Conservation (phyloP, 305 asterid genomes). For the Stenogyne calaminthoides region DNA sequence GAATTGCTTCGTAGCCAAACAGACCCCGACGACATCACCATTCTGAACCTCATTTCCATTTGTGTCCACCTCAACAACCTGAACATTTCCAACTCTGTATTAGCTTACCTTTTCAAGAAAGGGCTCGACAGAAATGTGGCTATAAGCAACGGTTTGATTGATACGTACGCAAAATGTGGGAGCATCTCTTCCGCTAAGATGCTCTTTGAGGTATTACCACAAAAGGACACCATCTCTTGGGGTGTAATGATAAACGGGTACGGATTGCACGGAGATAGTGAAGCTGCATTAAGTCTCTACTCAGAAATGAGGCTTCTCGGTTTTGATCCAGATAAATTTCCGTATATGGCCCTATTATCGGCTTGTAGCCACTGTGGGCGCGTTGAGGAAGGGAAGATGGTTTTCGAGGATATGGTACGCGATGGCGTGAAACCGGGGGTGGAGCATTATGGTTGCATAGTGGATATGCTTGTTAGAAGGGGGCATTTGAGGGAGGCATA, state of each 20-base stretch:
- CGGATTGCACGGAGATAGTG: conserved; percentile 60
- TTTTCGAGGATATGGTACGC: conserved; percentile 43
- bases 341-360: conserved; percentile 50
- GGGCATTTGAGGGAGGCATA: conserved; percentile 61
- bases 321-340: conserved; percentile 47
- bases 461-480: conserved; percentile 62
- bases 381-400: conserved; percentile 49
- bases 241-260: conserved; percentile 54
- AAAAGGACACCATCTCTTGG: conserved; percentile 57
- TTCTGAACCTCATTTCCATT: conserved; percentile 51
- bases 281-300: conserved; percentile 47
- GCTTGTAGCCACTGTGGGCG: conserved; percentile 66
- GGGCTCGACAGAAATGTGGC: conserved; percentile 50
- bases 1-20: conserved; percentile 38
- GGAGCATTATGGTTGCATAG: conserved; percentile 62
- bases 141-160: conserved; percentile 52
- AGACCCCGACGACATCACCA: conserved; percentile 49
- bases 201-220: conserved; percentile 44
- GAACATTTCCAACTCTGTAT: conserved; percentile 39
- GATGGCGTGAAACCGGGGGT: conserved; percentile 43
- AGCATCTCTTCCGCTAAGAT: conserved; percentile 39
- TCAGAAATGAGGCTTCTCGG: conserved; percentile 50
- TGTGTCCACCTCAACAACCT: conserved; percentile 48
- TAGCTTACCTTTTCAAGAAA: conserved; percentile 38
- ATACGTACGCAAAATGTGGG: conserved; percentile 59